These are phyloP conservation scores for Guillardia theta DNA, from an alignment of 78 protist species.

Conservation along the genomic window DNA sequence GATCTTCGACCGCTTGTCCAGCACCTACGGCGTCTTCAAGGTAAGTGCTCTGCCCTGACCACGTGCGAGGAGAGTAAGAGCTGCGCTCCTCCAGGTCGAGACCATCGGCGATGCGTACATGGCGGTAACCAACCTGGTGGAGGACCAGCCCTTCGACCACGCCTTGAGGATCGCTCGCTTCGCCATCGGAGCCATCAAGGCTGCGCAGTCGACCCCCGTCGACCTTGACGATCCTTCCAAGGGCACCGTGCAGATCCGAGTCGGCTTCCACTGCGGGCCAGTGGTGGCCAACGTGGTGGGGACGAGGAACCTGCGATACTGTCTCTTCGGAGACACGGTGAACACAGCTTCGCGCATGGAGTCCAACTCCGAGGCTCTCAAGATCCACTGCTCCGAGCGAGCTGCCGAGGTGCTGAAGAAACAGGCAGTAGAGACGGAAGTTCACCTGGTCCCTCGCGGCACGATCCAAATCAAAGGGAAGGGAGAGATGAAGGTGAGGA, in stretches of 20 bases:
- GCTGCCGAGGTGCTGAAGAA: neutral
- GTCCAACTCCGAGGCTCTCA: neutral
- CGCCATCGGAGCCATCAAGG: neutral
- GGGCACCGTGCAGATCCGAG: neutral
- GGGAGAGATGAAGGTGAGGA: neutral
- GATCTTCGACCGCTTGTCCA: neutral
- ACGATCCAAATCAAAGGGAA: neutral
- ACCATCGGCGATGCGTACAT: slow-evolving; percentile 25
- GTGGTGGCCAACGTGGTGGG: slow-evolving; percentile 41
- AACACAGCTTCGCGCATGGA: slow-evolving; percentile 10
- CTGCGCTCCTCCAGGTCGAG: no score
- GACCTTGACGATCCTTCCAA: neutral
- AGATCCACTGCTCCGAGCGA: slow-evolving; percentile 13
- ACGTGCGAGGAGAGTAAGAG: no score
- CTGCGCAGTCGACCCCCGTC: neutral
- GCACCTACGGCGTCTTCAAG: neutral
- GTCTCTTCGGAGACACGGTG: slow-evolving; percentile 44
- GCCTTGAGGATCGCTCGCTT: neutral
- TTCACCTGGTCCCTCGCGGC: neutral
- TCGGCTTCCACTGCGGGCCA: slow-evolving; percentile 42
- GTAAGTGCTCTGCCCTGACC: no score
- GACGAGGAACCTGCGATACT: neutral
- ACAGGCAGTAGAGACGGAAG: no score
- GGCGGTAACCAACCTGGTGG: neutral
- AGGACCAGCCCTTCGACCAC: neutral